Evolutionary conservation across 352 stramenopile genomes (phyloP), one percentile per base, ranked within the genome.

Genomic region (Lagenidium sp.): DNA sequence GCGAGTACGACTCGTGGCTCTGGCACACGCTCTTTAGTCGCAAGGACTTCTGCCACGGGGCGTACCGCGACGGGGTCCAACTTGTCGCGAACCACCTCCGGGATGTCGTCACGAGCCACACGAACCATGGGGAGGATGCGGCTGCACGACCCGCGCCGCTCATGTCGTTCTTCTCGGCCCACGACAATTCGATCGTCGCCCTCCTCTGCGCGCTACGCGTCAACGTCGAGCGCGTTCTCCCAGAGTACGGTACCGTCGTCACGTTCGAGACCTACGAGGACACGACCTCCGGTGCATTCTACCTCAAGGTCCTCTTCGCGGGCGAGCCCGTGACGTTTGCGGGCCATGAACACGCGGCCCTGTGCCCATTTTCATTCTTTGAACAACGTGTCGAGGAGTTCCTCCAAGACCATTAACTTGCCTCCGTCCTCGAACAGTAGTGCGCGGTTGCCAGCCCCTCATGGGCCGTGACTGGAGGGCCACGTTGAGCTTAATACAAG

Each of bases 141-240:
- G 59, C 51, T 8, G 38, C 65, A 19, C 47, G 66, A 36, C 41
- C 20, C 38, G 50, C 41, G 26, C 57, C 63, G 23, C 81, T 79
- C 36, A 46, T 92, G n/a, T 65, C 77, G 22, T 84, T 92, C 56
- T 88, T 88, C 57, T 92, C 80, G 16, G 77, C 77, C 1, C 80
- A 92, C 42, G 76, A 92, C 59, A 89, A 89, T 53, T 86, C 80
- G 31, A 83, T 92, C 56, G 73, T 92, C 12, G 76, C 74, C 19
- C 65, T 89, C 45, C 42, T 87, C 50, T 68, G 68, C 20, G 74
- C 77, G 34, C 46, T 92, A 22, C 65, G 84, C 48, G 60, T 92
- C 16, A 55, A 88, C 4, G 68, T 85, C 31, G 68, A 67, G 5
- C 51, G 46, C 4, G 55, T 69, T 4, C 39, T 85, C 30, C 80